Conservation (phyloP, 148 eudicot genomes). For the Rheum nobile region DNA sequence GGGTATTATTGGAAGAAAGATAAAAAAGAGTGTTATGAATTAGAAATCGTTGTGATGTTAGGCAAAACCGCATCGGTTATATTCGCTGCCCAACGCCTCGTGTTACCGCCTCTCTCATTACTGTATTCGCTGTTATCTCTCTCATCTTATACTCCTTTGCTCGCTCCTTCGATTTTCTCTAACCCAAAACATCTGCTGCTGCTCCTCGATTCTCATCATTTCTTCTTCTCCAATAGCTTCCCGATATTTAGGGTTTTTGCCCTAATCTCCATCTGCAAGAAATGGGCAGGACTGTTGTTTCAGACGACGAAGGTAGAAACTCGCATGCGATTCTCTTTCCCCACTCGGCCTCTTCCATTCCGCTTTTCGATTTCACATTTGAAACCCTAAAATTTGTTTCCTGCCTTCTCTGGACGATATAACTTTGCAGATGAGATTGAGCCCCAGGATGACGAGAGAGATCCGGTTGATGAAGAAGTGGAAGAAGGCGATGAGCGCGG, state of each 20-base stretch:
- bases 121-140: not conserved
- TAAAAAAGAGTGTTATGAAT: too few species aligned
- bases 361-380: not conserved
- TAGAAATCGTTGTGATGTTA: too few species aligned
- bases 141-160: not conserved
- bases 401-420: not conserved
- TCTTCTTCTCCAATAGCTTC: not conserved
- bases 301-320: slow-evolving; percentile 64
- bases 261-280: not conserved
- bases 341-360: not conserved
- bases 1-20: too few species aligned
- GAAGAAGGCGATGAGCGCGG: slow-evolving; percentile 34
- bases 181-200: not conserved
- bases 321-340: not conserved
- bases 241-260: not conserved
- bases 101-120: too few species aligned
- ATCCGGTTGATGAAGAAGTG: slow-evolving; percentile 49
- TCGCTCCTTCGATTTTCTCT: not conserved
- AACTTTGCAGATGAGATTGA: slow-evolving; percentile 54
- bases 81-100: too few species aligned
- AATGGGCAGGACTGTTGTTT: slow-evolving; percentile 33
- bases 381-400: slow-evolving; percentile 14
- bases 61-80: too few species aligned
- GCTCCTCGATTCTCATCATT: not conserved
- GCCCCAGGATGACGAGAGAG: slow-evolving; percentile 55